Evolutionary conservation across 768 basidiomycete species (phyloP), one percentile per base, ranked within the genome.

Genomic region (Gloeopeniophorella convolvens): DNA sequence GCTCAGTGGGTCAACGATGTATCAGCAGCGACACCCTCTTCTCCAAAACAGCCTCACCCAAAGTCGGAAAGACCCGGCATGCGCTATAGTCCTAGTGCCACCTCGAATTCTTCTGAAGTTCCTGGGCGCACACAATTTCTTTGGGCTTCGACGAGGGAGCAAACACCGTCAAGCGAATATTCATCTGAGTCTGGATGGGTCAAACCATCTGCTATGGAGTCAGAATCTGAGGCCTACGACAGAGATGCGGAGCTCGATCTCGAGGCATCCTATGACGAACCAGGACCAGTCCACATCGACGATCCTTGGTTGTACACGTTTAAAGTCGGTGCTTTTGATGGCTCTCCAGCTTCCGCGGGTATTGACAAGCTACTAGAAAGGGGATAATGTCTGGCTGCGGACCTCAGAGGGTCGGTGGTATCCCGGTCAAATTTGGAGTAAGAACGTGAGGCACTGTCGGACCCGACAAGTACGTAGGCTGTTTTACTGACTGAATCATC

Each of bases 251-350:
- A 41, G 15, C 21, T 11, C 26, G 46, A 51, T 27, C 12, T 45
- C n/a, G 48, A 46, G n/a, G 54, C 39, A 21, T 37, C 21, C 20
- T 43, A 34, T 26, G 13, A 12, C 13, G 55, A 56, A 39, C 16
- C 31, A 16, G 50, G 49, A 15, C 55, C 57, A 12, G 48, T 49
- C 11, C 47, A 58, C 15, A 48, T 58, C n/a, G 50, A 58, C 23
- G 55, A 58, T 2, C 48, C 57, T 3, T 58, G 57, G 57, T 50
- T 47, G 20, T 56, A 56, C 37, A 45, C 50, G 9, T 58, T 56
- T 40, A 41, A 42, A 42, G 53, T 55, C 28, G 35, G 50, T 33
- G 5, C 33, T 41, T 8, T 4, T 16, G 27, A 43, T 20, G 13
- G 9, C 13, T 26, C 9, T 3, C 5, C 13, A 3, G 16, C 13